phyloP scores from a whole-genome alignment of 2,329 filamentous ascomycete species.

The Colletotrichum melonis region DNA sequence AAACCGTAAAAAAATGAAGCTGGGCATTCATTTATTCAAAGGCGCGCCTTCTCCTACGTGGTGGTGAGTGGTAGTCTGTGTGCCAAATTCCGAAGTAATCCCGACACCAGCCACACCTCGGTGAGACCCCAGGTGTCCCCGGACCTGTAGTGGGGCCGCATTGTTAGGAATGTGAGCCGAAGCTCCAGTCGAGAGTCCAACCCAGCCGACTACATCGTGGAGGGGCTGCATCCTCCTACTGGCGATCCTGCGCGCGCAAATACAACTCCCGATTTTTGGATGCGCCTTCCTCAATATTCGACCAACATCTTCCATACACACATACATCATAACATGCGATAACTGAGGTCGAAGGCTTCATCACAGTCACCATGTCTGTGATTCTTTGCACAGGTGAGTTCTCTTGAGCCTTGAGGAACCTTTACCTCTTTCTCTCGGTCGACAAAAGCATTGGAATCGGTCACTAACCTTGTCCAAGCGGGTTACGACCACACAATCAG shows the following conservation, averaged over 20 bases:
- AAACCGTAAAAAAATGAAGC: background rate
- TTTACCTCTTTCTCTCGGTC: background rate
- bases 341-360: constrained; percentile 19
- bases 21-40: background rate
- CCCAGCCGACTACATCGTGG: constrained; percentile 28
- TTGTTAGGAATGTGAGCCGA: constrained; percentile 26
- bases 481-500: constrained; percentile 74
- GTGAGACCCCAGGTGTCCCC: constrained; percentile 11
- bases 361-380: constrained; percentile 61
- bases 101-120: constrained; percentile 13
- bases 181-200: constrained; percentile 18
- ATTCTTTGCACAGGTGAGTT: constrained; percentile 71
- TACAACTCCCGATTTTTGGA: background rate
- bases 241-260: constrained; percentile 17
- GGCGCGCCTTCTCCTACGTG: background rate
- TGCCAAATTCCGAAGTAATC: constrained; percentile 13
- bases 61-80: background rate
- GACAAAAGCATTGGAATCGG: background rate
- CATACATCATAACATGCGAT: constrained; percentile 33
- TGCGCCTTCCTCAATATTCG: background rate
- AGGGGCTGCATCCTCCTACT: constrained; percentile 24
- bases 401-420: background rate
- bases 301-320: background rate
- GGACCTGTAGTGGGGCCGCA: constrained; percentile 31
- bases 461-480: constrained; percentile 50